Evolutionary conservation across 495 filamentous ascomycete genomes (phyloP).

Genomic region (Lasiosphaeria ovina): DNA sequence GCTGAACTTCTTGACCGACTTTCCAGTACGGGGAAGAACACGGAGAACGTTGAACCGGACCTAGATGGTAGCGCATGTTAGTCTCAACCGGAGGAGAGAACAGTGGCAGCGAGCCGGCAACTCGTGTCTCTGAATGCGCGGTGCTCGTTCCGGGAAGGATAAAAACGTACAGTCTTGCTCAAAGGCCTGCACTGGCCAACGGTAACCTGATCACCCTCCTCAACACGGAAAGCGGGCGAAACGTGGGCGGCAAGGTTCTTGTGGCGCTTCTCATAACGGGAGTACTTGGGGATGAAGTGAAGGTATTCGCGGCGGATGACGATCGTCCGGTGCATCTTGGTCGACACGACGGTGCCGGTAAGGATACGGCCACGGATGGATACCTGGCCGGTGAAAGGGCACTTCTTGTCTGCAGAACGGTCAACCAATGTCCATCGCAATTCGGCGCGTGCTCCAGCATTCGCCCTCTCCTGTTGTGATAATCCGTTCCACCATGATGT

Average conservation of each 20-base stretch:
- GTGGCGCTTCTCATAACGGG: slow-evolving; percentile 99
- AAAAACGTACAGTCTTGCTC: slow-evolving; percentile 90
- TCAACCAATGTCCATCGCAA: slow-evolving; percentile 14
- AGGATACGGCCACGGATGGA: slow-evolving; percentile 99
- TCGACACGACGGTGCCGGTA: slow-evolving; percentile 96
- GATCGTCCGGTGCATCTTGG: slow-evolving; percentile 99
- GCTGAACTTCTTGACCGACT: slow-evolving; percentile 93
- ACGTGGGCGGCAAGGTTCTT: slow-evolving; percentile 99
- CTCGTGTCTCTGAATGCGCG: background rate
- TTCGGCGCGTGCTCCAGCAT: slow-evolving; percentile 3
- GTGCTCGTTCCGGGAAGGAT: background rate
- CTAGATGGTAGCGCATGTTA: slow-evolving; percentile 43
- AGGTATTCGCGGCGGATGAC: slow-evolving; percentile 99
- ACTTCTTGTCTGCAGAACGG: slow-evolving; percentile 88
- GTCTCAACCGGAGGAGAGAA: background rate
- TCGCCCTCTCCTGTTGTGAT: slow-evolving; percentile 4
- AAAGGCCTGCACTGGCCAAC: slow-evolving; percentile 98
- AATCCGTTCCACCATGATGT: background rate
- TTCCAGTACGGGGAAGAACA: slow-evolving; percentile 92
- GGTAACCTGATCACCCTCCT: slow-evolving; percentile 97
- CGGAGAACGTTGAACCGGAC: slow-evolving; percentile 99
- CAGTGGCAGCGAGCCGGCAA: too few species aligned
- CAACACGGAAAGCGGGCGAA: slow-evolving; percentile 98
- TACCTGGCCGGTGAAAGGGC: slow-evolving; percentile 96
- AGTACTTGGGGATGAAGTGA: slow-evolving; percentile 98